Evolutionary conservation across 192 early-diverging fungal species (phyloP), one percentile per base, ranked within the genome.

Genomic region (Coemansia sp.): DNA sequence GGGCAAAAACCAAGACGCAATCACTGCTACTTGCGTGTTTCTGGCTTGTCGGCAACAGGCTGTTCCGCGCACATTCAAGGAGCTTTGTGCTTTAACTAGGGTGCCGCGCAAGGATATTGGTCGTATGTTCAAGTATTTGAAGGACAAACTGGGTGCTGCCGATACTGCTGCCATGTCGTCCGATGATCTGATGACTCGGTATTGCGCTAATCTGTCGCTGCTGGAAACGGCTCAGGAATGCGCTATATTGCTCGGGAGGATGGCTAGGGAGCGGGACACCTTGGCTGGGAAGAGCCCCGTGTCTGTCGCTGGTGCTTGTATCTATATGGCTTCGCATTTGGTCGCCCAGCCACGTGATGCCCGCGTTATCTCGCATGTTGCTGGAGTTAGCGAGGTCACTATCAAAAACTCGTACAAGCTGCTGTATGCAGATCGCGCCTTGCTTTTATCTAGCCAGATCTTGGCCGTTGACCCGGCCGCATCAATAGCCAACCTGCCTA

Each of bases 91-190:
- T 3, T 66, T 95, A 62, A 96, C 95, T 0, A 88, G 91, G 32
- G 94, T 99, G 14, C 90, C 93, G 30, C 96, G 96, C 72, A 96
- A 95, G 70, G 95, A 96, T 52, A 95, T 97, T 79, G 94, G 95
- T 3, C 85, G 95, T 40, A 90, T 89, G 49, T 87, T 89, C 65
- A 79, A 85, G 65, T 50, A 59, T 26, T 65, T 87, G n/a, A 82
- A 78, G 44, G 80, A 82, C 53, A 76, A 81, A 44, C 71, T 92
- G 40, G 90, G 89, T 17, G 75, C 84, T 6, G 84, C 84, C 59
- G 77, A 84, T 35, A 75, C 84, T 8, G 79, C 85, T 3, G 81
- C 84, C 11, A 90, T 90, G 90, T 87, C 85, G 8, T 88, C 89
- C 13, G 90, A 91, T 62, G 88, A 91, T 73, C 73, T 92, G 71